Conservation (phyloP, 495 filamentous ascomycete genomes). For the Neurospora sp. region DNA sequence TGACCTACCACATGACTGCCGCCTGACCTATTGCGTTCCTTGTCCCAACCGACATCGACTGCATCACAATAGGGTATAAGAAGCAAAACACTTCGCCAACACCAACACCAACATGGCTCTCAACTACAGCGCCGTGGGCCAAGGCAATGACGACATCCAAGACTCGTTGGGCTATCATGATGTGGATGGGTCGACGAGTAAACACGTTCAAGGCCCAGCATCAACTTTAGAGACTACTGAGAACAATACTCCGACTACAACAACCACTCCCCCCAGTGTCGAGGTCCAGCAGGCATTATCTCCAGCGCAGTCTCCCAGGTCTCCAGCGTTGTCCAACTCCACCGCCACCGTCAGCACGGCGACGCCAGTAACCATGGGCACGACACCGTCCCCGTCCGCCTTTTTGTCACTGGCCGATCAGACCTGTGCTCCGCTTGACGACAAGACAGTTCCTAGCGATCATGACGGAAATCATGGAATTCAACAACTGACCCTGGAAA, state of each 20-base stretch:
- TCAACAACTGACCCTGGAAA: background rate
- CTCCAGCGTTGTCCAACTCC: background rate
- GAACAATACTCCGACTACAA: background rate
- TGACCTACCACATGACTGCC: background rate
- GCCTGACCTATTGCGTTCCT: background rate
- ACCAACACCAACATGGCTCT: background rate
- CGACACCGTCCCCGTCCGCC: background rate
- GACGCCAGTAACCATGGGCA: background rate
- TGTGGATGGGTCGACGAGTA: background rate
- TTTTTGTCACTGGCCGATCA: background rate
- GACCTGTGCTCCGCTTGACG: background rate
- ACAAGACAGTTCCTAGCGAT: background rate
- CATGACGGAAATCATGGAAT: background rate
- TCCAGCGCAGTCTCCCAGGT: background rate
- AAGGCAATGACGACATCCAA: background rate
- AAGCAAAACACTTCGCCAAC: background rate
- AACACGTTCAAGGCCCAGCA: background rate
- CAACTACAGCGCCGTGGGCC: background rate
- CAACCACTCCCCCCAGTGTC: background rate
- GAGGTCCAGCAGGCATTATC: background rate
- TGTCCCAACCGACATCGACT: background rate
- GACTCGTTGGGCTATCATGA: background rate
- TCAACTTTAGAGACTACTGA: background rate
- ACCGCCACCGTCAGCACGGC: background rate
- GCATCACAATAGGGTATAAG: background rate